Evolutionary conservation across 345 rosid genomes (phyloP), one percentile per base, ranked within the genome.

Genomic region (Firmiana major): DNA sequence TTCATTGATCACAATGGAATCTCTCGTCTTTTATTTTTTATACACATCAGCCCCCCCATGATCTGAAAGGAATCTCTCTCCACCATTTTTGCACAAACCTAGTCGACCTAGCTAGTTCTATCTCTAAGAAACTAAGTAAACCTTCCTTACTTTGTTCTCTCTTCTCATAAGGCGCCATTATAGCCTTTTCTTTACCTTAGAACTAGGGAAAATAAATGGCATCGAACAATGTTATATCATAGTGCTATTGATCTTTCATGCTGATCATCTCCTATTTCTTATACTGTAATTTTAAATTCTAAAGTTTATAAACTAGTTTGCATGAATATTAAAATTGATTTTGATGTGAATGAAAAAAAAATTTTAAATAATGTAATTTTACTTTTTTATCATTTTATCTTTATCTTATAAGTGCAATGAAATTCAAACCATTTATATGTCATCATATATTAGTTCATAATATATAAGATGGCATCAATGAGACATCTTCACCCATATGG

Each of bases 1-100:
- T 79, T 83, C 80, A 75, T 58, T 80, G 88, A 85, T 80, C 79
- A 81, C 54, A 83, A 81, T 54, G 86, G 87, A 87, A 85, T 87
- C 82, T 81, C 54, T 28, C 22, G 21, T 60, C 62, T 76, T 74
- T 58, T 63, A 58, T 71, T 13, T 13, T 28, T 12, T 28, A 17
- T 43, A 66, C 75, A 16, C 24, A 71, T 54, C 51, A 16, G 9
- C 45, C 31, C 55, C 55, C 53, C 53, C 53, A 24, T 71, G 75
- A 84, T 63, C 75, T 71, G 22, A 81, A 80, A 28, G 75, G 85
- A 81, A 87, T 82, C 83, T 83, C 60, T 63, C 19, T 13, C n/a
- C n/a, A 49, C 42, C n/a, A 26, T 69, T 66, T 26, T 12, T 28
- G 38, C 38, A 68, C 6, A 68, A 45, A 68, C 40, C 58, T 34